These are phyloP conservation scores for Nicotiana otophora DNA, from an alignment of 257 asterid species.

Conservation along the genomic window DNA sequence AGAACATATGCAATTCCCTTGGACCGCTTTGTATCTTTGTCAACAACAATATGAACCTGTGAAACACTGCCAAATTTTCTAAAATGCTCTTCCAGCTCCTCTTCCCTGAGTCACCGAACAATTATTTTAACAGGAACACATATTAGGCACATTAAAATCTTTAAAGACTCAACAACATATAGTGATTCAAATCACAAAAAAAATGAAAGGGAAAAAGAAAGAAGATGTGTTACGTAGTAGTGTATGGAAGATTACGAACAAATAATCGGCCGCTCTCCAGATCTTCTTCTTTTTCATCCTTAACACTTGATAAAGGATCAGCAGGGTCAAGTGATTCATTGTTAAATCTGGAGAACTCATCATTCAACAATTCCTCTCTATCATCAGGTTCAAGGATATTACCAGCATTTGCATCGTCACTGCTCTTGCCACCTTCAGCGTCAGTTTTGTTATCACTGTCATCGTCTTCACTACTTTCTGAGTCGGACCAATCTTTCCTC, in stretches of 20 bases:
- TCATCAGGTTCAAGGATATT: conserved; percentile 29
- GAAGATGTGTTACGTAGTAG: conserved; percentile 55
- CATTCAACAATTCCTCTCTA: conserved; percentile 32
- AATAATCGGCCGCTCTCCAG: conserved; percentile 67
- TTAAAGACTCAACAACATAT: not conserved
- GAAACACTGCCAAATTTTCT: conserved; percentile 59
- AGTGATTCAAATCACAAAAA: not conserved
- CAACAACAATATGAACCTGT: conserved; percentile 82
- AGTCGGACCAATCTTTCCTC: conserved; percentile 63
- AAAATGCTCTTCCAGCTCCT: conserved; percentile 68
- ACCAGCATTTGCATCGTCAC: conserved; percentile 19
- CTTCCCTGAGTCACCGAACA: conserved; percentile 50
- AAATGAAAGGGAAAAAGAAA: not conserved
- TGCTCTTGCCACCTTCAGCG: conserved; percentile 34
- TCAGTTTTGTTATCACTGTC: conserved; percentile 26
- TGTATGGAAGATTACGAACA: conserved; percentile 81
- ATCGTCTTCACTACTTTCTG: conserved; percentile 55
- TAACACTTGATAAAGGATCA: conserved; percentile 33
- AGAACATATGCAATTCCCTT: conserved; percentile 79
- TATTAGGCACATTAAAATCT: not conserved
- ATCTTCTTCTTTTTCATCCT: conserved; percentile 38
- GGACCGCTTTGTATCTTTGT: conserved; percentile 82
- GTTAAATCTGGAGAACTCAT: conserved; percentile 27
- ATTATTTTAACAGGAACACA: not conserved
- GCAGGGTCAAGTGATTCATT: conserved; percentile 21